A percentile compares a stretch with the other conserved stretches of the same genome.
phyloP scores from a whole-genome alignment of 768 basidiomycete genomes.

The Pleurotus sapidus region DNA sequence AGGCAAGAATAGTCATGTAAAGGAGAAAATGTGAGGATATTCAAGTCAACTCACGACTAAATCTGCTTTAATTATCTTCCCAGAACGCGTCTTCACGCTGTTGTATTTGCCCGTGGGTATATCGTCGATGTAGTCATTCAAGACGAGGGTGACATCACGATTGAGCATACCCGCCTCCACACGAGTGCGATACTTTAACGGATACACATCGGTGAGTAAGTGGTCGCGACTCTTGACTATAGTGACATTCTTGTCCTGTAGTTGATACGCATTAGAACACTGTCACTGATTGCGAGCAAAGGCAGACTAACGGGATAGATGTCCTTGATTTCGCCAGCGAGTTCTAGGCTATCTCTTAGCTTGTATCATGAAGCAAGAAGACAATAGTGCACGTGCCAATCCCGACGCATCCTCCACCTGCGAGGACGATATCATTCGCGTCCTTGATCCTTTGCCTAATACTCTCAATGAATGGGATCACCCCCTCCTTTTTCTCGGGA shows the following conservation, averaged over 20 bases:
- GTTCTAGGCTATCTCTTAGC: constrained; percentile 24
- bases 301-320: constrained; percentile 28
- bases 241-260: constrained; percentile 48
- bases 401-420: constrained; percentile 56
- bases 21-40: neutral
- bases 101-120: constrained; percentile 32
- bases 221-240: constrained; percentile 51
- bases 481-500: constrained; percentile 30
- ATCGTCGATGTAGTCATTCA: constrained; percentile 52
- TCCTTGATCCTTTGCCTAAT: constrained; percentile 32
- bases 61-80: constrained; percentile 48
- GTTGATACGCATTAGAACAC: neutral
- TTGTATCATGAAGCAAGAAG: constrained; percentile 12
- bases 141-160: constrained; percentile 47
- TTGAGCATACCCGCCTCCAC: constrained; percentile 36
- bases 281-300: neutral
- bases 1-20: constrained; percentile 8
- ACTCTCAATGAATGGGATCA: constrained; percentile 20
- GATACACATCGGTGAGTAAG: constrained; percentile 58
- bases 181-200: constrained; percentile 47
- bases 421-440: constrained; percentile 46
- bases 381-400: constrained; percentile 29
- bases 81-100: constrained; percentile 45
- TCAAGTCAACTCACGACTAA: constrained; percentile 45
- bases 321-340: constrained; percentile 41